Percentiles rank a stretch among this genome's conserved stretches.
Evolutionary conservation across 257 asterid species (phyloP).

Genomic region (Leptodermis oblonga): DNA sequence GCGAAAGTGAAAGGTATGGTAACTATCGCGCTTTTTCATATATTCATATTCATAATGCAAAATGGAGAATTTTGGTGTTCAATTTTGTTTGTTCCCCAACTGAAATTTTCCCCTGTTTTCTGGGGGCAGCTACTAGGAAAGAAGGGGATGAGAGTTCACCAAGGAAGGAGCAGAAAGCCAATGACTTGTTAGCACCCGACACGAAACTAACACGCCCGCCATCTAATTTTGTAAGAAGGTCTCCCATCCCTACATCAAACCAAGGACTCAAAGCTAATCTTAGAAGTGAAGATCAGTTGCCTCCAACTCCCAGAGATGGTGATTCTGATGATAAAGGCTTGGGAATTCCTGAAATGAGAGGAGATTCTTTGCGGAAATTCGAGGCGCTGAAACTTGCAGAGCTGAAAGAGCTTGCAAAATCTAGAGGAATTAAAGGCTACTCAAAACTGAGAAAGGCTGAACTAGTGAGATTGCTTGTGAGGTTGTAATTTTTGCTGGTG

Average conservation of each 20-base stretch:
- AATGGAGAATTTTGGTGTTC: neutral
- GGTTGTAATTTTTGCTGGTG: constrained; percentile 8
- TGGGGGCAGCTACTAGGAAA: constrained; percentile 33
- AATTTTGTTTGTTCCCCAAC: neutral
- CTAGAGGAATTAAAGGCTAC: constrained; percentile 65
- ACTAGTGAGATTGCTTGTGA: constrained; percentile 45
- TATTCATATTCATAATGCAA: neutral
- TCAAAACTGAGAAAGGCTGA: constrained; percentile 69
- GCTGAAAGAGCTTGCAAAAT: constrained; percentile 62
- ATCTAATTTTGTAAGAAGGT: constrained; percentile 49
- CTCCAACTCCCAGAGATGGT: no score
- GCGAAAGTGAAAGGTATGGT: constrained; percentile 41
- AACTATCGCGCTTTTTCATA: neutral
- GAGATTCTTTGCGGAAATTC: constrained; percentile 24
- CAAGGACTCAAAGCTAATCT: constrained; percentile 19
- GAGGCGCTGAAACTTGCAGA: constrained; percentile 57
- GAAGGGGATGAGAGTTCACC: constrained; percentile 25
- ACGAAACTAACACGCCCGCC: constrained; percentile 39
- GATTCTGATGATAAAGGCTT: constrained; percentile 24
- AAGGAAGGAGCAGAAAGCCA: constrained; percentile 32
- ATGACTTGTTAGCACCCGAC: constrained; percentile 16
- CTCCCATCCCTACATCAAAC: constrained; percentile 42
- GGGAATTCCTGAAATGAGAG: constrained; percentile 41
- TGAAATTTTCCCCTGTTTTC: constrained; percentile 8
- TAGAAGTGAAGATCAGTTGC: neutral